A percentile compares a stretch with the other conserved stretches of the same genome.
These are phyloP conservation scores for Fusarium cicatricum DNA, from an alignment of 2,329 filamentous ascomycete species.

Conservation along the genomic window DNA sequence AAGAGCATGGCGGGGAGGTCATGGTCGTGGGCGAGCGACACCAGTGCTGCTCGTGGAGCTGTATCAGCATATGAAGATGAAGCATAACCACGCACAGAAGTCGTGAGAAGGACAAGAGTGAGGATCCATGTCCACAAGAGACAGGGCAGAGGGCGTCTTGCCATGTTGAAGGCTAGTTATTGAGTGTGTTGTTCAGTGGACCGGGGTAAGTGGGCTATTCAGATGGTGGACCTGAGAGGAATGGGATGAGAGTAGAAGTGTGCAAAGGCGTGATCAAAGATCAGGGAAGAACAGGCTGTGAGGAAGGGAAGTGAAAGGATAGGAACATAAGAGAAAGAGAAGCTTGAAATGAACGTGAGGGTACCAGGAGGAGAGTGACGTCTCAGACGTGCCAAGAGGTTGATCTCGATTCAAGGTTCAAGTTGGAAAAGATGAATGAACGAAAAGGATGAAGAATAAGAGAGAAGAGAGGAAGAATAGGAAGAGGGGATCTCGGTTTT, in stretches of 20 bases:
- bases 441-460: constrained; percentile 29
- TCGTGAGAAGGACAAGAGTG: constrained; percentile 33
- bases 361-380: constrained; percentile 14
- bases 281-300: constrained; percentile 18
- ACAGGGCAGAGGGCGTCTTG: constrained; percentile 10
- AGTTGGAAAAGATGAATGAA: constrained; percentile 29
- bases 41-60: constrained; percentile 44
- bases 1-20: constrained; percentile 45
- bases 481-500: constrained; percentile 8
- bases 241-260: constrained; percentile 1
- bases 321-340: constrained; percentile 20
- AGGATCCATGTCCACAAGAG: constrained; percentile 26
- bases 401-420: constrained; percentile 26
- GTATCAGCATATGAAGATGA: constrained; percentile 32
- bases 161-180: constrained; percentile 25
- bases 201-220: not conserved
- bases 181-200: not conserved
- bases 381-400: constrained; percentile 27
- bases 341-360: constrained; percentile 29
- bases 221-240: not conserved
- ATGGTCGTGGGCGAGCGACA: constrained; percentile 44
- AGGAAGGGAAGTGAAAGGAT: constrained; percentile 13
- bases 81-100: constrained; percentile 28
- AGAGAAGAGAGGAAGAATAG: not conserved
- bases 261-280: constrained; percentile 11